Percentiles rank a stretch among this genome's conserved stretches.
Evolutionary conservation across 2,329 filamentous ascomycete species (phyloP).

Genomic region (Ophiosphaerella korrae): DNA sequence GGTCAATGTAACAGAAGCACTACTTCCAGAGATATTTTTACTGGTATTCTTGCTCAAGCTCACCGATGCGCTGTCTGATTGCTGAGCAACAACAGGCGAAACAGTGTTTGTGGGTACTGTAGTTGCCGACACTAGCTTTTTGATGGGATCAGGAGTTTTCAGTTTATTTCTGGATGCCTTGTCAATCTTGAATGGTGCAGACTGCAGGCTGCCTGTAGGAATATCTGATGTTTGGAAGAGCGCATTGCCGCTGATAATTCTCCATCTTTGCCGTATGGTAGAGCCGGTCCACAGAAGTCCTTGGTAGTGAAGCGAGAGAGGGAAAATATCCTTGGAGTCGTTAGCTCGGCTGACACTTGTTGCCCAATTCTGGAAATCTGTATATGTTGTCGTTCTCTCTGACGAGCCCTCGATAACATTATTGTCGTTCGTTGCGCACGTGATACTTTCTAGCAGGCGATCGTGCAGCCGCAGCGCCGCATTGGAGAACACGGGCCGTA

Average conservation of each 20-base stretch:
- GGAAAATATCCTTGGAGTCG: constrained; percentile 54
- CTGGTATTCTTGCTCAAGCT: constrained; percentile 22
- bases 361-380: constrained; percentile 50
- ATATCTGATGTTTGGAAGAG: constrained; percentile 24
- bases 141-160: constrained; percentile 3
- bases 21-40: constrained; percentile 20
- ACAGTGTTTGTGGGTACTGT: constrained; percentile 4
- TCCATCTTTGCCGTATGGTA: constrained; percentile 36
- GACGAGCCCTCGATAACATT: not conserved
- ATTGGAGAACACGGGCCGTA: constrained; percentile 41
- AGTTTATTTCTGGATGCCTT: not conserved
- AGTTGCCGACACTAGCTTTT: constrained; percentile 8
- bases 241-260: constrained; percentile 31
- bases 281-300: constrained; percentile 39
- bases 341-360: constrained; percentile 51
- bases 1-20: constrained; percentile 26
- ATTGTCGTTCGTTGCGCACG: constrained; percentile 9
- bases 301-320: constrained; percentile 46
- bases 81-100: constrained; percentile 1
- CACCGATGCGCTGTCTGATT: constrained; percentile 11
- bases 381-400: constrained; percentile 28
- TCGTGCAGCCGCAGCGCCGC: constrained; percentile 35
- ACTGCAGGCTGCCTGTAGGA: constrained; percentile 11
- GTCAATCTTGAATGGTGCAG: constrained; percentile 1
- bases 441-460: constrained; percentile 33